Conservation (phyloP, 306 rosid species). For the Fragaria vesca region DNA sequence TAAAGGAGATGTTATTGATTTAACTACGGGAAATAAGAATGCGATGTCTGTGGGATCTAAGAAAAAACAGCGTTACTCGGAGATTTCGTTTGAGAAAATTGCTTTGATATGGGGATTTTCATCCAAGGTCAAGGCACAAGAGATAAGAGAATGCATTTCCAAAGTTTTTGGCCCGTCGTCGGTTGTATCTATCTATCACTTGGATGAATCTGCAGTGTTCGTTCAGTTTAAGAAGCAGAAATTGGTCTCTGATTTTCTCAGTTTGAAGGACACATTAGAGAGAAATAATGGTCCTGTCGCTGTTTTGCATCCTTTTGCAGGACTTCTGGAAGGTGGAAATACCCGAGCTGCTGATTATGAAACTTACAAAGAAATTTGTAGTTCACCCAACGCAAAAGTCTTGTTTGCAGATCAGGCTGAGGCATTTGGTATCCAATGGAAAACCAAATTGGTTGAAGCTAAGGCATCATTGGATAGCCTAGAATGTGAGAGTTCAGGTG, state of each 20-base stretch:
- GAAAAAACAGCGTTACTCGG: constrained; percentile 37
- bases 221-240: constrained; percentile 62
- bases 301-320: constrained; percentile 67
- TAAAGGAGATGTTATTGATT: constrained; percentile 72
- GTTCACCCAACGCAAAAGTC: constrained; percentile 51
- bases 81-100: constrained; percentile 61
- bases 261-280: constrained; percentile 68
- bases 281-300: constrained; percentile 49
- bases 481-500: constrained; percentile 26
- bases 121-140: constrained; percentile 55
- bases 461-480: constrained; percentile 16
- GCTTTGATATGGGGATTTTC: constrained; percentile 83
- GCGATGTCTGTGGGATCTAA: constrained; percentile 31
- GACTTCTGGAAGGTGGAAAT: constrained; percentile 65
- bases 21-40: constrained; percentile 53
- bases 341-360: constrained; percentile 73
- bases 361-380: constrained; percentile 67
- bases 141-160: constrained; percentile 55
- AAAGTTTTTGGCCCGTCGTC: constrained; percentile 61
- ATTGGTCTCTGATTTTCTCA: constrained; percentile 63
- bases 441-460: constrained; percentile 42
- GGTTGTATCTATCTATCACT: constrained; percentile 57
- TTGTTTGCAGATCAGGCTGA: constrained; percentile 82
- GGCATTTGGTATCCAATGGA: constrained; percentile 51
- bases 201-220: constrained; percentile 73